Percentiles rank a stretch among this genome's conserved stretches.
Conservation (phyloP, 768 basidiomycete genomes). For the Agaricus bisporus region DNA sequence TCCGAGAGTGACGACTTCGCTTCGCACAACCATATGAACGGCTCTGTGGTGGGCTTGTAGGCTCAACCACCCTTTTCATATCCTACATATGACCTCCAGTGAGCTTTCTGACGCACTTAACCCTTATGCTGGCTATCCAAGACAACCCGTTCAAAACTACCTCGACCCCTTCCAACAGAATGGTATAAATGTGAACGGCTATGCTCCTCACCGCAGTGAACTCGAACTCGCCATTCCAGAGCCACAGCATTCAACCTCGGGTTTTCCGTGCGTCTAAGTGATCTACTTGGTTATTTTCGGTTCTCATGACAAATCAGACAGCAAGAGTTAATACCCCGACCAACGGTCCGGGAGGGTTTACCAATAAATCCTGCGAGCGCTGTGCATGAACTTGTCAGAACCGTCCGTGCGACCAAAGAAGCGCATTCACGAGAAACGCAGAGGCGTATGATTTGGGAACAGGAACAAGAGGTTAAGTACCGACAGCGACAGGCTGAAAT, state of each 20-base stretch:
- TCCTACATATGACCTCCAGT: slow-evolving; percentile 50
- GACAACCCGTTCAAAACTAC: slow-evolving; percentile 3
- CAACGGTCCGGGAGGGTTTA: not conserved
- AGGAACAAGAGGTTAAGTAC: slow-evolving; percentile 45
- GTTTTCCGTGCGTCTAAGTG: slow-evolving; percentile 28
- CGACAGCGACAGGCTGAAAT: slow-evolving; percentile 6
- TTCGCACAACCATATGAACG: slow-evolving; percentile 12
- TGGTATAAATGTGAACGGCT: slow-evolving; percentile 13
- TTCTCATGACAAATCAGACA: not conserved
- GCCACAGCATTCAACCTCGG: slow-evolving; percentile 27
- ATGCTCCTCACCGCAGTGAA: slow-evolving; percentile 57
- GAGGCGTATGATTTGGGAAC: slow-evolving; percentile 62
- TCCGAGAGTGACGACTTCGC: slow-evolving; percentile 1
- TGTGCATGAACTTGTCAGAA: slow-evolving; percentile 56
- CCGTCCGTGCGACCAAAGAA: slow-evolving; percentile 49
- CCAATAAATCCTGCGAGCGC: slow-evolving; percentile 26
- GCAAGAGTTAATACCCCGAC: slow-evolving; percentile 14
- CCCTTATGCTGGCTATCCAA: slow-evolving; percentile 37
- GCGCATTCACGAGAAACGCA: slow-evolving; percentile 55
- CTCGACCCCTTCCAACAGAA: slow-evolving; percentile 4
- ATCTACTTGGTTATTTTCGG: not conserved
- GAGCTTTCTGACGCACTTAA: slow-evolving; percentile 79
- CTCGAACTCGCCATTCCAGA: slow-evolving; percentile 56
- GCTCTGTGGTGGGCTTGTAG: not conserved
- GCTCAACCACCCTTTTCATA: slow-evolving; percentile 11